Conservation (phyloP, 2,329 filamentous ascomycete genomes). For the Fusarium subtropicale region DNA sequence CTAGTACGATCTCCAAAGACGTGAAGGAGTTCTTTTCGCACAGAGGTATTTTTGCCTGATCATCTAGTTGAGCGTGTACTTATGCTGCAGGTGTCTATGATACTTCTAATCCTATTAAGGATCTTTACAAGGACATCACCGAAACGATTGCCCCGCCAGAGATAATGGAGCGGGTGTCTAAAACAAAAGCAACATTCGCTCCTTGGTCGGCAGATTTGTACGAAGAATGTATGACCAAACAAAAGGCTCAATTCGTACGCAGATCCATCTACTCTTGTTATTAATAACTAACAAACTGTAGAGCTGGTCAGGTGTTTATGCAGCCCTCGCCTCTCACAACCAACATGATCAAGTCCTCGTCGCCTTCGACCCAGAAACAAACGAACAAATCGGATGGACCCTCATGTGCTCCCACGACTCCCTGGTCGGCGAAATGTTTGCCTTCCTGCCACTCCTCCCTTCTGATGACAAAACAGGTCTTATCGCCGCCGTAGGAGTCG, state of each 20-base stretch:
- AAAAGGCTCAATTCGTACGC: constrained; percentile 37
- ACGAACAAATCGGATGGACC: constrained; percentile 44
- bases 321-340: constrained; percentile 23
- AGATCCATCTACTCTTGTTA: too few relatives aligned
- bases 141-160: constrained; percentile 16
- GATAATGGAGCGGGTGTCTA: constrained; percentile 36
- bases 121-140: constrained; percentile 39
- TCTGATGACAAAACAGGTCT: constrained; percentile 39
- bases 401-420: constrained; percentile 38
- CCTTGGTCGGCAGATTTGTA: constrained; percentile 42
- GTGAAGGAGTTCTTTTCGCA: constrained; percentile 38
- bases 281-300: neutral
- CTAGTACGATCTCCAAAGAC: neutral
- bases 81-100: constrained; percentile 15
- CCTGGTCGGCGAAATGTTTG: neutral
- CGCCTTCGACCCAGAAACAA: constrained; percentile 41
- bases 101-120: constrained; percentile 1
- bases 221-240: constrained; percentile 43
- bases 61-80: rapidly evolving
- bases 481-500: constrained; percentile 41
- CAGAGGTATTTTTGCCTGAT: constrained; percentile 5
- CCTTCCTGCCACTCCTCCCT: constrained; percentile 38
- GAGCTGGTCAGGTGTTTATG: constrained; percentile 36
- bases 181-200: constrained; percentile 31
- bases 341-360: constrained; percentile 42